Conservation (phyloP, 2,329 filamentous ascomycete genomes). For the Colletotrichum sp. region DNA sequence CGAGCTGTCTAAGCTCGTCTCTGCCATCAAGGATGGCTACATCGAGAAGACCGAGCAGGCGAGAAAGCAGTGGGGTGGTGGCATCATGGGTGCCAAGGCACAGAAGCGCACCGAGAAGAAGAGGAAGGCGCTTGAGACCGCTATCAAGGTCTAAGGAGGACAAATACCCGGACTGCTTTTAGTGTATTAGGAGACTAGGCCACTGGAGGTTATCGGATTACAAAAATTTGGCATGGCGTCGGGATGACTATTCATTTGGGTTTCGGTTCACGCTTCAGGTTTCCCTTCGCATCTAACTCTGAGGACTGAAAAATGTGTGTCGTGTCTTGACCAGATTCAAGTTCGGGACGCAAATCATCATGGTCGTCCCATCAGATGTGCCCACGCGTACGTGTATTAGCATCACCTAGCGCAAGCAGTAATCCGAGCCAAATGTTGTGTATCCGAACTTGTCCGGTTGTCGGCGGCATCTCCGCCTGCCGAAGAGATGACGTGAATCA, state of each 20-base stretch:
- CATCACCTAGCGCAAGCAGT: background rate
- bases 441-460: background rate
- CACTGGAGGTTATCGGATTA: slow-evolving; percentile 20
- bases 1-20: slow-evolving; percentile 96
- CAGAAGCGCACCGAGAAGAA: slow-evolving; percentile 79
- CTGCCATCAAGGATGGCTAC: slow-evolving; percentile 98
- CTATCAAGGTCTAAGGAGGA: slow-evolving; percentile 90
- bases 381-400: background rate
- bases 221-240: slow-evolving; percentile 22
- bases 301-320: background rate
- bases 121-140: slow-evolving; percentile 89
- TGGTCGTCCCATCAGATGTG: background rate
- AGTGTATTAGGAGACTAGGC: slow-evolving; percentile 17
- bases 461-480: background rate
- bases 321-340: background rate
- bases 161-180: slow-evolving; percentile 37
- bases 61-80: slow-evolving; percentile 97
- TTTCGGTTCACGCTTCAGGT: background rate
- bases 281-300: background rate
- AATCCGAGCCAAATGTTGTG: background rate
- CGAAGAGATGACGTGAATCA: background rate
- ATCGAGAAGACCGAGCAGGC: slow-evolving; percentile 91
- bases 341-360: background rate
- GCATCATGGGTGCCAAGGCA: slow-evolving; percentile 98
- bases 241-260: slow-evolving; percentile 19